Percentiles rank a stretch among this genome's conserved stretches.
These are phyloP conservation scores for Boletus subcaerulescens DNA, from an alignment of 768 basidiomycete species.

Conservation along the genomic window DNA sequence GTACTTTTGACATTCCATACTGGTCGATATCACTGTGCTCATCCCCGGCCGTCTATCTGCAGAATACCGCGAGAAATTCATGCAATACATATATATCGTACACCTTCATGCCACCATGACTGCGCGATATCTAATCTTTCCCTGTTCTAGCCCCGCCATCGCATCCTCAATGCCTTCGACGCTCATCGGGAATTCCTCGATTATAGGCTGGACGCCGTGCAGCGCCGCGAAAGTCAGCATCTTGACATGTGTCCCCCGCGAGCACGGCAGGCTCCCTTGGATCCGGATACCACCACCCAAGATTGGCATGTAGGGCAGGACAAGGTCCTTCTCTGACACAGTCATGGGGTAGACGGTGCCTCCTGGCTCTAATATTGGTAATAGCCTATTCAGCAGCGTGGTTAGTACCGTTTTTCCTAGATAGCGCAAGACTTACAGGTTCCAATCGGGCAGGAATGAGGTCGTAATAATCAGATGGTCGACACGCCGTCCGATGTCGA, in stretches of 20 bases:
- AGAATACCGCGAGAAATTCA: too few species aligned
- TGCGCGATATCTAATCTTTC: constrained; percentile 33
- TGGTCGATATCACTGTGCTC: too few species aligned
- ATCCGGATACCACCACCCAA: constrained; percentile 17
- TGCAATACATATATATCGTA: too few species aligned
- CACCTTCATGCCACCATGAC: constrained; percentile 17
- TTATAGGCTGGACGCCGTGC: constrained; percentile 28
- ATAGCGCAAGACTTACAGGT: constrained; percentile 18
- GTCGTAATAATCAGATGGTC: constrained; percentile 34
- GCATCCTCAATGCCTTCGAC: constrained; percentile 31
- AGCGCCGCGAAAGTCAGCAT: constrained; percentile 37
- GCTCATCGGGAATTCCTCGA: constrained; percentile 33
- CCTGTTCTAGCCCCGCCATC: constrained; percentile 21
- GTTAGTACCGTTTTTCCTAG: background rate
- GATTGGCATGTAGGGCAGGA: constrained; percentile 19
- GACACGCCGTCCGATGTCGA: constrained; percentile 28
- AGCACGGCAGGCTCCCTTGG: constrained; percentile 23
- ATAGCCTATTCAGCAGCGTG: constrained; percentile 12
- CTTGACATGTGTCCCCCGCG: constrained; percentile 26
- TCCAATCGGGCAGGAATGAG: constrained; percentile 28
- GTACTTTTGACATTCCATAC: too few species aligned
- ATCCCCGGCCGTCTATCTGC: too few species aligned
- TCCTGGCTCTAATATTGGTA: constrained; percentile 23
- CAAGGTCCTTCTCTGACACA: constrained; percentile 18
- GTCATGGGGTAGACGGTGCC: constrained; percentile 28